A percentile compares a stretch with the other conserved stretches of the same genome.
Evolutionary conservation across 768 basidiomycete species (phyloP).

Genomic region (Russula emetica): DNA sequence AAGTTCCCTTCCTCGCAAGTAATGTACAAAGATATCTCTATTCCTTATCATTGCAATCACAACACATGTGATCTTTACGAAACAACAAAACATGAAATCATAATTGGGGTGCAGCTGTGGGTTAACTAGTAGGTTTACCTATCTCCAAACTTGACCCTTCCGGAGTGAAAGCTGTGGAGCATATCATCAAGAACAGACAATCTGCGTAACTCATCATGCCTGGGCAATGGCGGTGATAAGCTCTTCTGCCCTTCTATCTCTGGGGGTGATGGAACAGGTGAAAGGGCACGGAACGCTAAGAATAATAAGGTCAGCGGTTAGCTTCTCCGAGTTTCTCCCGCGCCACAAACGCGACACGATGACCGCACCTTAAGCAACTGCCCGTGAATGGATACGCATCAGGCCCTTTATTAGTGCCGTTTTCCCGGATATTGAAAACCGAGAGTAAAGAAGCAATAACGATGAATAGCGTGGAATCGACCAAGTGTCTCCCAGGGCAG

Average conservation of each 20-base stretch:
- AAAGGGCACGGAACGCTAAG: conserved; percentile 9
- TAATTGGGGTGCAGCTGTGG: no score
- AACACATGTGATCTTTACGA: no score
- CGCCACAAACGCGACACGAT: not conserved
- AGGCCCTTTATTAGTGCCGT: not conserved
- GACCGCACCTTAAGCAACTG: not conserved
- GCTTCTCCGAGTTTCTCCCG: no score
- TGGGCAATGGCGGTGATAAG: not conserved
- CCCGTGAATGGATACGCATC: not conserved
- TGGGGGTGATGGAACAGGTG: conserved; percentile 4
- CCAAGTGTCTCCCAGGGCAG: conserved; percentile 24
- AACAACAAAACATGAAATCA: no score
- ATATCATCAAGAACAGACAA: no score
- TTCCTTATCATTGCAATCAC: no score
- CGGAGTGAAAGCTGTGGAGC: no score
- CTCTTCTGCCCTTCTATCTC: conserved; percentile 11
- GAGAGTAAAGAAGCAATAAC: conserved; percentile 12
- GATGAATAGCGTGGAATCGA: conserved; percentile 12
- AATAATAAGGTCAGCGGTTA: not conserved
- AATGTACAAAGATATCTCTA: no score
- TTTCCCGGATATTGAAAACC: conserved; percentile 3
- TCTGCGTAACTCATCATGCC: not conserved
- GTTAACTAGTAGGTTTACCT: no score
- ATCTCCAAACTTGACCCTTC: no score
- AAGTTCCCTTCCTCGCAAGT: no score